Evolutionary conservation across 2,329 filamentous ascomycete genomes (phyloP), one percentile per base, ranked within the genome.

Genomic region (Aureobasidium sp.): DNA sequence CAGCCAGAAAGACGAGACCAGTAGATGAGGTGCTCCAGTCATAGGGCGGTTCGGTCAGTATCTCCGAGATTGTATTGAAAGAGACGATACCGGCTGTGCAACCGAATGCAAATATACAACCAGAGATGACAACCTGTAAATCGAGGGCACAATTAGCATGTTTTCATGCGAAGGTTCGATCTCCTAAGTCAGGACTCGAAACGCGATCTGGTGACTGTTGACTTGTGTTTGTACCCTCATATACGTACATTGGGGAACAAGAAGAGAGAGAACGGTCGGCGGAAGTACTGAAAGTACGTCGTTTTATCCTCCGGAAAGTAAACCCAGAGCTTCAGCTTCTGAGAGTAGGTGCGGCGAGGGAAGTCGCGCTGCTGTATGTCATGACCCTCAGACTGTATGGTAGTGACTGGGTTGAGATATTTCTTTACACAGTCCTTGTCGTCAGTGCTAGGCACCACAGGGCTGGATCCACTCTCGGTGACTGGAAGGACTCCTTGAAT

Each of bases 51-150:
- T 71, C 67, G 1, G 74, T 75, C 67, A 75, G 69, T 11, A 72
- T 66, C 25, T 72, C 69, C 2, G 73, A 75, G 68, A 75, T 74
- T 20, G 72, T 76, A 65, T 72, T 75, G 69, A 76, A 76, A 17
- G 72, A 73, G 9, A 77, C 72, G 41, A 76, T 74, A 3, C 73
- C 73, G 0, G 73, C 75, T 1, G 75, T 77, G 60, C 73, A 73
- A 12, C 75, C 75, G 52, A 78, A 75, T 0, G 74, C 74, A 51
- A 76, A 76, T 63, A 75, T 76, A 4, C 75, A 70, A 9, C 75
- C 73, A 5, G 73, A 69, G 7, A 76, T 68, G 34, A 76, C 70
- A 12, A 76, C 31, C 31, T 34, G 31, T 34, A 11, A 11, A 34
- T 34, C 31, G 3, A 11, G 27, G 31, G 31, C 8, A 34, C 31